Base-by-base conservation (phyloP, 345 rosid species). In the Ceriops tagal region DNA sequence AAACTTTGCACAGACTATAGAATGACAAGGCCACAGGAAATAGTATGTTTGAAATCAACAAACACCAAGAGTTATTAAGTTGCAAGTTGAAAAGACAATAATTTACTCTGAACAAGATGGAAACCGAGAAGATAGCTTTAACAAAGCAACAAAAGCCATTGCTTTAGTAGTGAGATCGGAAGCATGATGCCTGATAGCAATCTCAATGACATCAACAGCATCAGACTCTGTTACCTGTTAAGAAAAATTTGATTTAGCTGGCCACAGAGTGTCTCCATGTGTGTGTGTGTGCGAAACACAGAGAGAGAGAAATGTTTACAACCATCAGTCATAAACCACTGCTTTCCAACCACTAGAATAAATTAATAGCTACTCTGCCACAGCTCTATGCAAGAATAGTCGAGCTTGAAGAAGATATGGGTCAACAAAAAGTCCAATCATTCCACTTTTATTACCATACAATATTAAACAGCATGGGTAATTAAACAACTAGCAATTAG, bases 101-200 rank as follows among this genome's bases (percentile, higher is more conserved):
- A 56, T 16, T 24, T 89, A 95, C 99, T 82, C 86, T 71, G 97
- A 88, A 78, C 87, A 82, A 61, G 99, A 86, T 76, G 99, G 93
- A 66, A 95, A 95, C 62, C 96, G 97, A 22, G 96, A 95, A 72
- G 97, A 95, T 56, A 95, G 87, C 82, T 95, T 95, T 74, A 95
- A 80, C 30, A 92, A 81, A 79, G 96, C 92, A 77, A 90, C 77
- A 81, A 92, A 78, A 75, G 96, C 97, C 99, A 95, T 95, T 15
- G 96, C 84, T 82, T 86, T 95, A 26, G 97, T 91, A n/a, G 87
- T 82, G 73, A 91, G 81, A 86, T 96, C 97, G 8, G 86, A 84
- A 70, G 72, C 71, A 78, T 92, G 89, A 61, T 71, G 83, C 77
- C 85, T 85, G 58, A 96, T 76, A 58, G 92, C 87, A 64, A 75